Conservation (phyloP, 2,329 filamentous ascomycete genomes). For the Paecilomyces variotii region DNA sequence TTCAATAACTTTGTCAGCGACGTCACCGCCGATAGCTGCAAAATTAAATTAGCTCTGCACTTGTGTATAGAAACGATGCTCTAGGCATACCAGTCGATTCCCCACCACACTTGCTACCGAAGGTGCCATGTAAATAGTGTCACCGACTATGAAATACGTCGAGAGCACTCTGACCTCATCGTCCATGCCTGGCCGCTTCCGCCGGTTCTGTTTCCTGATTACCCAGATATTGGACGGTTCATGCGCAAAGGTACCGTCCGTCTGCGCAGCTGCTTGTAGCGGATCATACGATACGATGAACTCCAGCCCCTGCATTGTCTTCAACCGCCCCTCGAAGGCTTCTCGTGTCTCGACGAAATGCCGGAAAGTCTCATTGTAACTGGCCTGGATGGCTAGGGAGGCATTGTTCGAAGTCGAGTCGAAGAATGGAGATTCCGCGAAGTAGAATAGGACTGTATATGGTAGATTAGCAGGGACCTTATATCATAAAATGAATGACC, state of each 20-base stretch:
- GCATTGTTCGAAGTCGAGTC: slow-evolving; percentile 55
- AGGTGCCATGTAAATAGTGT: slow-evolving; percentile 55
- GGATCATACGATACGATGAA: slow-evolving; percentile 54
- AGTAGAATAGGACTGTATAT: slow-evolving; percentile 52
- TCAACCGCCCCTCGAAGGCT: slow-evolving; percentile 48
- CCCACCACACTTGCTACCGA: slow-evolving; percentile 52
- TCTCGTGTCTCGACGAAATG: slow-evolving; percentile 47
- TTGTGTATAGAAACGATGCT: background rate
- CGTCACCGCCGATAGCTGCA: slow-evolving; percentile 47
- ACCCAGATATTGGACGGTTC: slow-evolving; percentile 49
- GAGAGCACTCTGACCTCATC: slow-evolving; percentile 47
- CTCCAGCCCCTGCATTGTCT: slow-evolving; percentile 49
- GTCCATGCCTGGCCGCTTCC: slow-evolving; percentile 33
- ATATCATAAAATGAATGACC: background rate
- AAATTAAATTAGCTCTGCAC: background rate
- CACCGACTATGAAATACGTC: slow-evolving; percentile 55
- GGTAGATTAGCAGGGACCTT: background rate
- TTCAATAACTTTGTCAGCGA: slow-evolving; percentile 49
- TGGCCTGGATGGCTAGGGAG: slow-evolving; percentile 45
- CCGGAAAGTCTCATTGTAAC: slow-evolving; percentile 41
- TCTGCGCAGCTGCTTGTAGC: slow-evolving; percentile 37
- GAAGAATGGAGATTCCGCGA: slow-evolving; percentile 56
- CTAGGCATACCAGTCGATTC: slow-evolving; percentile 24
- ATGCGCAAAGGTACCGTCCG: slow-evolving; percentile 33
- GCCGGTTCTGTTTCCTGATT: slow-evolving; percentile 50